Evolutionary conservation across 148 eudicot genomes (phyloP).

Genomic region (Rhododendron henanense): DNA sequence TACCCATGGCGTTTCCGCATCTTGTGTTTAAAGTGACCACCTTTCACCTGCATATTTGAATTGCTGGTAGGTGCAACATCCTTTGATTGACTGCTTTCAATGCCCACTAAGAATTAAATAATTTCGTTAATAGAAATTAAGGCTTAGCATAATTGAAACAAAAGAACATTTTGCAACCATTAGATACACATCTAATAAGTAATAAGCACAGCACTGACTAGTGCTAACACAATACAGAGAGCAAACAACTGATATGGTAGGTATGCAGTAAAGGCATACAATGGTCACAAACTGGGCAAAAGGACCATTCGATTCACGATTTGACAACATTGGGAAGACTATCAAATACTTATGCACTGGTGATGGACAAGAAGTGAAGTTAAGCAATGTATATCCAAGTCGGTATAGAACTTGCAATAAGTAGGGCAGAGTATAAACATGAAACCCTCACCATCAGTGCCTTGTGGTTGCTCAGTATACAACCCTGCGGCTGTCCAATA

Average conservation of each 20-base stretch:
- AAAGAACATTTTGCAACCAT: background rate
- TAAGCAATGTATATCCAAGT: background rate
- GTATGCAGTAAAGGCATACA: background rate
- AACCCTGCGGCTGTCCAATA: conserved; percentile 81
- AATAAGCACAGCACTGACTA: background rate
- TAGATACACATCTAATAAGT: background rate
- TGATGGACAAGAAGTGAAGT: background rate
- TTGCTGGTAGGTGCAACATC: conserved; percentile 52
- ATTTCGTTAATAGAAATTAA: background rate
- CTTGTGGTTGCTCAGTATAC: conserved; percentile 51
- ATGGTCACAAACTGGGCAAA: background rate
- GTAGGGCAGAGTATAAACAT: background rate
- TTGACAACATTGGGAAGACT: background rate
- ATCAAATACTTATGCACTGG: background rate
- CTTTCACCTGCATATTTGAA: conserved; percentile 38
- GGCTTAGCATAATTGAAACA: background rate
- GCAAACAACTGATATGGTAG: background rate
- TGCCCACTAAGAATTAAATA: conserved; percentile 29
- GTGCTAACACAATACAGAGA: background rate
- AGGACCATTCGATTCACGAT: background rate
- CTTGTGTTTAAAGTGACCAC: conserved; percentile 35
- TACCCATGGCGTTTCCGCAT: conserved; percentile 70
- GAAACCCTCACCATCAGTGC: conserved; percentile 32
- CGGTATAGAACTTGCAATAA: background rate
- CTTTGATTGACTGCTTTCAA: conserved; percentile 42